Conservation (phyloP, 148 eudicot genomes). For the Diospyros lotus region DNA sequence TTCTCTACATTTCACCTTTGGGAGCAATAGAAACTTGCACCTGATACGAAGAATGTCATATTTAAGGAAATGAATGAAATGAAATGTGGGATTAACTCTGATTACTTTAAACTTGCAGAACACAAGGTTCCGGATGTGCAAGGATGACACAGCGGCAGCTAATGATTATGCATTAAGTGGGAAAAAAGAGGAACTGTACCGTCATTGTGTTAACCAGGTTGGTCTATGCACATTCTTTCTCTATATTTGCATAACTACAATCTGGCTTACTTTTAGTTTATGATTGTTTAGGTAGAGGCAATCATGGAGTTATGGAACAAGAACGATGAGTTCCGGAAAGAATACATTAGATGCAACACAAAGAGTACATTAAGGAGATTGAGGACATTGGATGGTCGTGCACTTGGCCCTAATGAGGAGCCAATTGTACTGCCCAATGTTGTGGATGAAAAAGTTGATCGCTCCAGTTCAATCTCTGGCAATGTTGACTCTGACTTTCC, state of each 20-base stretch:
- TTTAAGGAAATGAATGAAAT: neutral
- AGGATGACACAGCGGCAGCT: constrained; percentile 54
- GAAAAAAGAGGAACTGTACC: constrained; percentile 52
- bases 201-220: constrained; percentile 65
- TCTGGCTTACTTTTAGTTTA: constrained; percentile 3
- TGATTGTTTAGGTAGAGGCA: constrained; percentile 51
- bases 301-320: constrained; percentile 71
- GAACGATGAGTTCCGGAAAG: constrained; percentile 61
- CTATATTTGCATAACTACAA: neutral
- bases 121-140: constrained; percentile 48
- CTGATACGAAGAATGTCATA: neutral
- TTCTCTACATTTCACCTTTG: neutral
- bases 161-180: constrained; percentile 38
- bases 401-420: constrained; percentile 79
- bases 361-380: constrained; percentile 72
- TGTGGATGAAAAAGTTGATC: constrained; percentile 29
- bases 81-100: neutral
- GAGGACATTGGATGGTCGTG: constrained; percentile 77
- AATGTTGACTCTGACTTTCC: constrained; percentile 23
- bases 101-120: constrained; percentile 43
- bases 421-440: constrained; percentile 32
- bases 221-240: constrained; percentile 4
- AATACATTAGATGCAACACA: constrained; percentile 54
- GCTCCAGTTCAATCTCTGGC: constrained; percentile 11
- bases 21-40: neutral